Evolutionary conservation across 768 basidiomycete species (phyloP), one percentile per base, ranked within the genome.

Genomic region (Russula brevipes): DNA sequence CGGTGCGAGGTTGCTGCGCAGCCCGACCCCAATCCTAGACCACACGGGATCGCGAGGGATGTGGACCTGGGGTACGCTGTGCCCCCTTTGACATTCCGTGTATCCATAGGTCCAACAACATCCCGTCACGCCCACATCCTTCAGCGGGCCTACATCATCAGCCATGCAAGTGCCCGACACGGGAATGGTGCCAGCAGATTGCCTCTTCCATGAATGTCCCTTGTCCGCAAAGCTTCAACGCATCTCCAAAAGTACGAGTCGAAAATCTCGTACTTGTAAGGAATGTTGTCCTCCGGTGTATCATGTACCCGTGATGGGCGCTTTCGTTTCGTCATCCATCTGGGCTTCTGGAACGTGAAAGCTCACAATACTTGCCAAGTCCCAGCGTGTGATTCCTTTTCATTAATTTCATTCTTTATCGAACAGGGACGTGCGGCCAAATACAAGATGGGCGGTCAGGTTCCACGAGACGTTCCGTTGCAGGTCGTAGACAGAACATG

Each of bases 181-280:
- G 54, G 46, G 60, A 35, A 55, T 41, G 24, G 10, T 12, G 24
- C 44, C 24, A 39, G 38, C 9, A 8, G 38, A 39, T 39, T 39
- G 11, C 46, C 57, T 55, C 41, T 59, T 59, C 57, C 12, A 12
- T 42, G 41, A 19, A 19, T 35, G 39, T 33, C 39, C 24, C 19
- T 24, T 4, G 9, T 42, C 44, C 31, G 41, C 33, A 42, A 51
- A 42, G 19, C 19, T 42, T 62, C 61, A 57, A n/a, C n/a, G 19
- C 57, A 49, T 62, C 61, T 57, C 51, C 51, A 47, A 62, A 57
- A 52, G 52, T 19, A 42, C 19, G 24, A 24, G 24, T 24, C 31
- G 31, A 39, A 59, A 14, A 1, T 38, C 33, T n/a, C 19, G 5
- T 4, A 41, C 39, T 39, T 39, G 8, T 52, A 46, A 45, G 45